Evolutionary conservation across 2,329 filamentous ascomycete species (phyloP), one percentile per base, ranked within the genome.

Genomic region (Xylariaceae sp.): DNA sequence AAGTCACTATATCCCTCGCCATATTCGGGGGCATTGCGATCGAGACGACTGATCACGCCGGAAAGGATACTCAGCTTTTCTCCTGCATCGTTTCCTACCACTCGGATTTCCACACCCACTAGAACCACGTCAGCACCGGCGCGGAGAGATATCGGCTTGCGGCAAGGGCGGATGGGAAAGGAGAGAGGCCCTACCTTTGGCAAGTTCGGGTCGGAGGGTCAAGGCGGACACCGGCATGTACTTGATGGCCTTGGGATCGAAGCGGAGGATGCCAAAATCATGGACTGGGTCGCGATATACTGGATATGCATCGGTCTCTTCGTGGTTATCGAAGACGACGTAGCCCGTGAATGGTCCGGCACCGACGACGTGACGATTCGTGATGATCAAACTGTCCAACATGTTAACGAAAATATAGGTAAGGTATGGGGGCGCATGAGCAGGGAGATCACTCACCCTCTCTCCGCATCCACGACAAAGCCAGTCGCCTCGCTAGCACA

Each of bases 1-100:
- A 98, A 98, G 61, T 98, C 92, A 63, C 89, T 92, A 63, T 98
- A 98, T 18, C 92, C 92, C 48, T 97, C 92, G 40, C 90, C 90
- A 54, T 98, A 97, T 57, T 98, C 92, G 12, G 92, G 92, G 2
- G 94, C 94, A 64, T 98, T 98, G 52, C 92, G 80, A 57, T 98
- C 92, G 43, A 98, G 71, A 54, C 92, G 82, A 66, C 88, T 95
- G 61, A 98, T 98, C 40, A 98, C 90, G 54, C 92, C 92, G 5
- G 92, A 97, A 42, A 98, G 70, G 54, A 98, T 98, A 70, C 88
- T 96, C 52, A 98, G 79, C 67, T 98, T 98, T 63, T 98, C 92
- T 50, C 92, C 92, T 19, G 92, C 92, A 70, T 98, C 92, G 63
- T 98, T 98, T 67, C 92, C 92, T 5, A 98, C 92, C 2, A 98